A percentile compares a stretch with the other conserved stretches of the same genome.
Evolutionary conservation across 495 filamentous ascomycete genomes (phyloP).

Genomic region (Penicillium taxi): DNA sequence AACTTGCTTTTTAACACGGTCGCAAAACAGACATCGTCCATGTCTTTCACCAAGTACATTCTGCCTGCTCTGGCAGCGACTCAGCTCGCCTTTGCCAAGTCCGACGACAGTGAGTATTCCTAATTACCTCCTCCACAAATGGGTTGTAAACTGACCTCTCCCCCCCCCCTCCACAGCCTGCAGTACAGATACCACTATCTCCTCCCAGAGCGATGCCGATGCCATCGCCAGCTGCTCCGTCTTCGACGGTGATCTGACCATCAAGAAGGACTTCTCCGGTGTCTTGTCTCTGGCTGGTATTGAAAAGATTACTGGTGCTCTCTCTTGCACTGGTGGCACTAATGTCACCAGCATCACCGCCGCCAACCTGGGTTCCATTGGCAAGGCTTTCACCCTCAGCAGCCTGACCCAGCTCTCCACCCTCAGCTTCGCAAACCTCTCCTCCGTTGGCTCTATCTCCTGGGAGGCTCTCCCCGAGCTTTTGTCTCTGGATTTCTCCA

Average conservation of each 20-base stretch:
- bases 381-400: slow-evolving; percentile 56
- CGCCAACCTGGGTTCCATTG: slow-evolving; percentile 40
- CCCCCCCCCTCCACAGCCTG: slow-evolving; percentile 4
- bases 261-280: slow-evolving; percentile 47
- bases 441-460: slow-evolving; percentile 52
- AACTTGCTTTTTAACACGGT: slow-evolving; percentile 8
- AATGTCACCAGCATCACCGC: slow-evolving; percentile 50
- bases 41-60: slow-evolving; percentile 69
- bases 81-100: slow-evolving; percentile 54
- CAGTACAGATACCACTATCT: slow-evolving; percentile 50
- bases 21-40: slow-evolving; percentile 36
- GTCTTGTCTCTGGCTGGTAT: slow-evolving; percentile 41
- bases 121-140: background rate
- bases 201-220: slow-evolving; percentile 64
- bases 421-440: slow-evolving; percentile 57
- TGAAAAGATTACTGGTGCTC: slow-evolving; percentile 56
- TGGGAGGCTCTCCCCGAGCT: slow-evolving; percentile 71
- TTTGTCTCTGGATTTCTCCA: slow-evolving; percentile 54
- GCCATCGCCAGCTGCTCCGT: slow-evolving; percentile 56
- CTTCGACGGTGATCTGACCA: slow-evolving; percentile 60
- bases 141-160: background rate
- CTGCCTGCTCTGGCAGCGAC: slow-evolving; percentile 65
- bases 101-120: slow-evolving; percentile 12
- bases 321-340: slow-evolving; percentile 52
- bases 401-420: slow-evolving; percentile 56